Conservation (phyloP, 108 stramenopile genomes). For the Fistulifera pelliculosa region DNA sequence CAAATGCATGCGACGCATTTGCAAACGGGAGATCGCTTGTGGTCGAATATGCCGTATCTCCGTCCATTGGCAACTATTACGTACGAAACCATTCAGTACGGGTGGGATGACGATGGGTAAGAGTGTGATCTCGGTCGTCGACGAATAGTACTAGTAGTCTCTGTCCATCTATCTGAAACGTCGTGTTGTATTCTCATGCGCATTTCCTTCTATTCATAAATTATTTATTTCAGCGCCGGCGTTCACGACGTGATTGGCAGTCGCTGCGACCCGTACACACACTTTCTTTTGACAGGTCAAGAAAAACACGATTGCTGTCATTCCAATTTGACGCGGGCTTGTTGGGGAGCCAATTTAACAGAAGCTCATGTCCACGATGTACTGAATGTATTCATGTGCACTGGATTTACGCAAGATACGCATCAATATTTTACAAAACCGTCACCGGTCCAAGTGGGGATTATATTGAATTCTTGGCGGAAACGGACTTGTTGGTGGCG, state of each 20-base stretch:
- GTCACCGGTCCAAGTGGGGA: conserved; percentile 48
- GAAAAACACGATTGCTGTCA: conserved; percentile 35
- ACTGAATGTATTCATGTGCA: conserved; percentile 61
- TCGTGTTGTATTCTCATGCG: no score
- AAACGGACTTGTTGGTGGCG: conserved; percentile 37
- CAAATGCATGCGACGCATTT: conserved; percentile 55
- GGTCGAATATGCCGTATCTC: conserved; percentile 44
- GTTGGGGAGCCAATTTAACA: conserved; percentile 19
- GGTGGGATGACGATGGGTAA: conserved; percentile 45
- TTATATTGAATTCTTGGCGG: conserved; percentile 56
- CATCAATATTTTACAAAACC: conserved; percentile 63
- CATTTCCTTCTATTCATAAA: no score
- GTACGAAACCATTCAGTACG: conserved; percentile 44
- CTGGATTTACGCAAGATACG: conserved; percentile 47
- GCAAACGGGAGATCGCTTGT: conserved; percentile 39
- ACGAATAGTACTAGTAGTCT: no score
- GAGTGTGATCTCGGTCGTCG: no score
- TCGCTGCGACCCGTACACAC: conserved; percentile 60
- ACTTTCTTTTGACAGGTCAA: conserved; percentile 34
- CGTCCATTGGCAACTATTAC: conserved; percentile 44
- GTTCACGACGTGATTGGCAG: conserved; percentile 56
- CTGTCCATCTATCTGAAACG: no score
- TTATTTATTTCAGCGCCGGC: conserved; percentile 23
- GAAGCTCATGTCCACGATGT: conserved; percentile 53
- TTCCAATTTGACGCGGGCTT: conserved; percentile 39